Evolutionary conservation across 768 basidiomycete genomes (phyloP), one percentile per base, ranked within the genome.

Genomic region (Neoboletus magnificus): DNA sequence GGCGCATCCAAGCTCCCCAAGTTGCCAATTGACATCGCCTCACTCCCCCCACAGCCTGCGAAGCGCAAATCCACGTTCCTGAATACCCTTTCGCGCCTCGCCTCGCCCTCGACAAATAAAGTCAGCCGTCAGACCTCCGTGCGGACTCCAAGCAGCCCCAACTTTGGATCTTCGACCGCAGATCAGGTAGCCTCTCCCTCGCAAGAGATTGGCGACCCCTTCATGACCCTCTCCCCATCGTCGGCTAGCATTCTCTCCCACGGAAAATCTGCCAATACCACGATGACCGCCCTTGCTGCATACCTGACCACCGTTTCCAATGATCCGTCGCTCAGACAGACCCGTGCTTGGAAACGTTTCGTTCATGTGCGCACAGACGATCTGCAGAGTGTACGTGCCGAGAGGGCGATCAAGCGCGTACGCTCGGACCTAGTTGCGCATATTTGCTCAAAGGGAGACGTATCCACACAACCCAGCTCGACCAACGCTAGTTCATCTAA

Each of bases 61-160:
- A 92, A 92, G 72, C 86, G 88, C 68, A 91, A 88, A 71, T 90
- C 87, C 23, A 88, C 81, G 35, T 93, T 93, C 70, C 79, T 93
- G 58, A 90, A 90, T 69, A 93, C 91, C 44, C 82, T 93, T 48
- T 91, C 89, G 22, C 85, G 89, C 48, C 79, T 93, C 41, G 86
- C 90, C 3, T 91, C 91, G 10, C 89, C 89, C 22, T 79, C 82
- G 5, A 75, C 79, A 18, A 76, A 72, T 62, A 86, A 82, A 73
- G 74, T 77, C n/a, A 58, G 69, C 8, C 75, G 79, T 23, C 73
- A 75, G 45, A 65, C 72, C 18, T 73, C 73, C 40, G 71, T 74
- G 39, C 75, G 76, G 55, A 18, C 66, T 37, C 62, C 62, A 46
- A 67, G 55, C 58, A 65, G 61, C 56, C 64, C 63, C 60, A 67